Evolutionary conservation across 768 basidiomycete species (phyloP), one percentile per base, ranked within the genome.

Genomic region (Lactarius hengduanensis): DNA sequence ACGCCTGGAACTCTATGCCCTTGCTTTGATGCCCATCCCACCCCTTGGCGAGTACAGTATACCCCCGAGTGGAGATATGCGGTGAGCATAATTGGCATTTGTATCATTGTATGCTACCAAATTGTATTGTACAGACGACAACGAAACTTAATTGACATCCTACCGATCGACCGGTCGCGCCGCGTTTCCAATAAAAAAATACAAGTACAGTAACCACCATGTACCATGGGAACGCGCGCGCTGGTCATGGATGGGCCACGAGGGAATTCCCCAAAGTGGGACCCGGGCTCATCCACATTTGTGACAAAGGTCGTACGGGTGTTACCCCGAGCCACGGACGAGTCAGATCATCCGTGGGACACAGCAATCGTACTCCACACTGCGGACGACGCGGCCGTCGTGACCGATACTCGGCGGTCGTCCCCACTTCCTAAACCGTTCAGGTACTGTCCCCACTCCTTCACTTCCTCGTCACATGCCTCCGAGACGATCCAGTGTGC

Each of bases 401-500:
- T 41, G 26, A 32, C 56, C 36, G 50, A 60, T 28, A 18, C 10
- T 6, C 47, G 57, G 18, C 18, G 38, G 34, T 57, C 43, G 16
- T 28, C 36, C 9, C 15, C 47, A 1, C 7, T 10, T 7, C 16
- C 36, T 11, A 38, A 38, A 38, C 11, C 61, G 16, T 22, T 54
- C 15, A 66, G 57, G 32, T 54, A 66, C 32, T 62, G 36, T 28
- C 56, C 65, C 65, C 65, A 66, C 20, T 66, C 65, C 50, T 41
- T 41, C 16, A 66, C 6, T 20, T 66, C 65, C n/a, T 58, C 65
- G 7, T 66, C 61, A 18, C 65, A 18, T 2, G 61, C 65, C 16
- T 43, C 65, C 3, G 61, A 58, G 50, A 20, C 26, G 13, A 66
- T 58, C 65, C 65, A 66, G 26, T 57, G 40, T 1, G 40, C 15